Evolutionary conservation across 352 stramenopile species (phyloP), one percentile per base, ranked within the genome.

Genomic region (Phytophthora meadii): DNA sequence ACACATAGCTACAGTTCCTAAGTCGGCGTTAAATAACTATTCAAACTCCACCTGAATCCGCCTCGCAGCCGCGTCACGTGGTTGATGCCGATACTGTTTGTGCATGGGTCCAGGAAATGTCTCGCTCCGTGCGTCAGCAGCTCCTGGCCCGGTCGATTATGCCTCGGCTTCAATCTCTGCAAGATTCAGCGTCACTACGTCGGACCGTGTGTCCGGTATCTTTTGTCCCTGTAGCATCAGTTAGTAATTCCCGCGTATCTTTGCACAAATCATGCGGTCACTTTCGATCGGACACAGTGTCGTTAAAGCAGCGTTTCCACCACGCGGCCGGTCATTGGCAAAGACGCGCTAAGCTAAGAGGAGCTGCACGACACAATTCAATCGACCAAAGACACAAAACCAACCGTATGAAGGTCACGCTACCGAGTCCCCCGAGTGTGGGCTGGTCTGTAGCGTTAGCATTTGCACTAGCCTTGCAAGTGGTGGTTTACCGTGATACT

Each of bases 401-500:
- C 12, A 28, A 7, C 11, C 27, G n/a, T 12, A 77, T 78, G 70
- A 78, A 74, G 62, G 24, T 79, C 15, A 75, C 61, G 30, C 19
- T 79, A n/a, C 69, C 72, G 19, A 74, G 63, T 49, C 34, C 74
- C 4, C 53, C 65, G 8, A 65, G 45, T 17, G 40, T 32, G 25
- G 65, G 58, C 24, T 78, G 61, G 73, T 66, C 65, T 37, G 58
- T 78, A n/a, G 70, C 62, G 34, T 44, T 73, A 10, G 68, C 68
- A 12, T 37, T 82, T 8, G 61, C 70, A 10, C 64, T 82, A 12
- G 74, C 71, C 24, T 52, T 80, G 30, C 75, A 90, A 41, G 63
- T 76, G 60, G 57, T 87, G 19, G 30, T 90, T 24, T 87, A 88
- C 71, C 83, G 75, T 60, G 65, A 87, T 34, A 68, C 65, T 56